Percentiles rank a stretch among this genome's conserved stretches.
Conservation (phyloP, 2,329 filamentous ascomycete species). For the Bipolaris oryzae region DNA sequence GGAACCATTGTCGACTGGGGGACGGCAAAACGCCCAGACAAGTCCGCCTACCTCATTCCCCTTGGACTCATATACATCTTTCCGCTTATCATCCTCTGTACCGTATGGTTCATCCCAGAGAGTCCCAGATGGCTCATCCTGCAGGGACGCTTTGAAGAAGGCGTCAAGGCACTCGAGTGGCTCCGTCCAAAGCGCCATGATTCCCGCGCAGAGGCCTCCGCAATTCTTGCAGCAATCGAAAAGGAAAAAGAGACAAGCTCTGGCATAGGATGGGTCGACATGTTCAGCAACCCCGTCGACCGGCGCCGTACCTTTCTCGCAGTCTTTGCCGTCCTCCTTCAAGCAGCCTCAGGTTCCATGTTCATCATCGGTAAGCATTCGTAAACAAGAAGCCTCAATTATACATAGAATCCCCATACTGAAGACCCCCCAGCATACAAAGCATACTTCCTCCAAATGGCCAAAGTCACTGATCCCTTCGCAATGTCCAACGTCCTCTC, state of each 20-base stretch:
- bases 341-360: conserved; percentile 48
- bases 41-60: conserved; percentile 54
- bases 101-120: conserved; percentile 41
- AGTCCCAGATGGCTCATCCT: conserved; percentile 44
- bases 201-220: conserved; percentile 44
- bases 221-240: conserved; percentile 44
- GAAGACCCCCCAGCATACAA: conserved; percentile 34
- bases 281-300: conserved; percentile 46
- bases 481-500: conserved; percentile 63
- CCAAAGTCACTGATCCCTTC: conserved; percentile 61
- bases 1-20: conserved; percentile 62
- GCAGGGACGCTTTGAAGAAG: conserved; percentile 39
- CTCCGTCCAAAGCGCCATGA: conserved; percentile 45
- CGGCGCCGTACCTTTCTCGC: conserved; percentile 45
- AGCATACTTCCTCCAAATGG: conserved; percentile 67
- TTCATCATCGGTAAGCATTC: conserved; percentile 51
- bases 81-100: conserved; percentile 50
- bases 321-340: conserved; percentile 44
- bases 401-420: background rate
- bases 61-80: conserved; percentile 61
- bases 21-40: conserved; percentile 42
- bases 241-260: conserved; percentile 39
- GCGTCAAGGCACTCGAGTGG: conserved; percentile 49
- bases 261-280: conserved; percentile 41
- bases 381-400: background rate